Evolutionary conservation across 805 yeast genomes (phyloP), one percentile per base, ranked within the genome.

Genomic region (Pichia cephalocereana): DNA sequence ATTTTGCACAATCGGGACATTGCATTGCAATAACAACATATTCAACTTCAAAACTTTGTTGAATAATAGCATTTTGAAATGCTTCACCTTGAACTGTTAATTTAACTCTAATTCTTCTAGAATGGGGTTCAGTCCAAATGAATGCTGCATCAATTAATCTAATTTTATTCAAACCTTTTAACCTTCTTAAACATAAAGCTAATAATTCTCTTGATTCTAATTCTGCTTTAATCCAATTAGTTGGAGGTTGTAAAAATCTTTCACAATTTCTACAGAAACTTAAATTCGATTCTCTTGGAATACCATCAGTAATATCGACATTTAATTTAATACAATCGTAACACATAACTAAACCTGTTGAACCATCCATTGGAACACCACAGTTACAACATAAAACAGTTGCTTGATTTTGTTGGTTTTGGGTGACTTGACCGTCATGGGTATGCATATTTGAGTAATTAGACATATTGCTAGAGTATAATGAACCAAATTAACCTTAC

Each of bases 61-160:
- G 97, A 34, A 93, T 80, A 54, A 91, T 85, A 27, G 96, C 87
- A 61, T 87, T 88, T 30, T 83, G 74, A 79, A 89, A 82, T 26
- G 96, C 97, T 66, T 93, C 99, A 56, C 97, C 97, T 68, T 91
- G 98, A 31, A 93, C 96, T 0, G 97, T 88, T 47, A 93, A 69
- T 61, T 90, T 89, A 54, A 95, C 80, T 66, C 89, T 81, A 52
- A 91, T 80, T 72, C 99, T 83, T 67, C 99, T 79, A 28, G 97
- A 89, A 67, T 93, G 99, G 4, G 99, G 99, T 70, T 93, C 99
- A 1, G 99, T 93, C 99, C 99, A 93, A 52, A 95, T 80, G 59
- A 90, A 93, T 6, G 90, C 78, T 2, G 99, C 99, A 69, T 93
- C 98, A 40, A 88, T 80, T 51, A 93, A 71, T 58, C 96, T 74